Conservation (phyloP, 306 rosid species). For the Cucumis cinereus region DNA sequence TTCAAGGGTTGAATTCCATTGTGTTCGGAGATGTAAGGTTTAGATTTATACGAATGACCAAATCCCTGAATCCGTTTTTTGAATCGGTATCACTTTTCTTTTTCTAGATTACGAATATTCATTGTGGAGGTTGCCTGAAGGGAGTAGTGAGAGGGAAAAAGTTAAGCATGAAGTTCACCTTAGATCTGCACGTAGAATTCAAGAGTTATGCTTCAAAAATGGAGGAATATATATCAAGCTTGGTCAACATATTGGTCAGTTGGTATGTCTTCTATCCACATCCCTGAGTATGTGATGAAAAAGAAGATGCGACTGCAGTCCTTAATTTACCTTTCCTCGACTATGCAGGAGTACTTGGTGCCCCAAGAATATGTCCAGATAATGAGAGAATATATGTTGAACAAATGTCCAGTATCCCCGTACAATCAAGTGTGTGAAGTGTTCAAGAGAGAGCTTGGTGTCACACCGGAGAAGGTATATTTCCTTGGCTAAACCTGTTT, state of each 20-base stretch:
- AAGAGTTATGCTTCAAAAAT: conserved; percentile 73
- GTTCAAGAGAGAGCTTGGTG: conserved; percentile 74
- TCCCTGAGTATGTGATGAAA: background rate
- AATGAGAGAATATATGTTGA: conserved; percentile 89
- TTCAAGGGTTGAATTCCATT: background rate
- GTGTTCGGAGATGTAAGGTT: background rate
- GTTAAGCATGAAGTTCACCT: conserved; percentile 77
- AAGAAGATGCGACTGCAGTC: background rate
- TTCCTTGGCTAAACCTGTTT: background rate
- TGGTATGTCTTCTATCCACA: conserved; percentile 40
- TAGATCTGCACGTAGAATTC: conserved; percentile 76
- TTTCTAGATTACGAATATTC: conserved; percentile 75
- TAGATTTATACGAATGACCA: background rate
- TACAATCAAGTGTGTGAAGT: conserved; percentile 76
- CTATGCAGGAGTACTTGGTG: conserved; percentile 71
- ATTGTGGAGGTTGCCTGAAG: conserved; percentile 62
- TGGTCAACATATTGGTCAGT: conserved; percentile 88
- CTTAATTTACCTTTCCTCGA: background rate
- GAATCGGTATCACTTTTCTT: background rate
- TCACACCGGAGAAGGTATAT: conserved; percentile 70
- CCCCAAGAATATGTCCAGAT: conserved; percentile 74
- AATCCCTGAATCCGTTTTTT: background rate
- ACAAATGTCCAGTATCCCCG: conserved; percentile 90
- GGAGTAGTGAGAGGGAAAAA: conserved; percentile 49
- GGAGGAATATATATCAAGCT: conserved; percentile 96